Evolutionary conservation across 2,329 filamentous ascomycete species (phyloP).

Genomic region (Lachnellula suecica): DNA sequence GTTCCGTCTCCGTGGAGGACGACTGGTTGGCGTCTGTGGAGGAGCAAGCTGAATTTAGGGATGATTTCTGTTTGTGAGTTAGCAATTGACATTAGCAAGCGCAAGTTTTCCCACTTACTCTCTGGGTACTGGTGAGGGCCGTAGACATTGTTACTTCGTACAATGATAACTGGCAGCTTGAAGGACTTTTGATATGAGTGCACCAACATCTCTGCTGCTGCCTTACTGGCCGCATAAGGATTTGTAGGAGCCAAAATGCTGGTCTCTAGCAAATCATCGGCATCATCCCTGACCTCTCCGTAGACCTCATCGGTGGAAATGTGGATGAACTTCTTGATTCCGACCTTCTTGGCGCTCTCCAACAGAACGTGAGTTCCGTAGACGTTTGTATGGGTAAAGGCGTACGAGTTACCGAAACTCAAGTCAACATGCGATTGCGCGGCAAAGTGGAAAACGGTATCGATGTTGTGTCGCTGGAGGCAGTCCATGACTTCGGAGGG

Average conservation of each 20-base stretch:
- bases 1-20: constrained; percentile 76
- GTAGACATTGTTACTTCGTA: constrained; percentile 83
- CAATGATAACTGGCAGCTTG: constrained; percentile 76
- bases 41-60: constrained; percentile 74
- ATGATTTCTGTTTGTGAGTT: constrained; percentile 64
- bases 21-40: constrained; percentile 65
- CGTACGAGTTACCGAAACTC: constrained; percentile 79
- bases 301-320: constrained; percentile 86
- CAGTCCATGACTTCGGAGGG: constrained; percentile 68
- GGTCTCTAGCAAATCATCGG: constrained; percentile 69
- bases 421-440: constrained; percentile 84
- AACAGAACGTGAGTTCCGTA: constrained; percentile 81
- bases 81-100: constrained; percentile 2
- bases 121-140: constrained; percentile 83
- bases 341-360: constrained; percentile 72
- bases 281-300: constrained; percentile 72
- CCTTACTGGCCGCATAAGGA: constrained; percentile 78
- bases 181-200: constrained; percentile 84
- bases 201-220: constrained; percentile 82
- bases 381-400: constrained; percentile 79
- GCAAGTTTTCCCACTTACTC: constrained; percentile 54
- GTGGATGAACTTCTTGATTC: constrained; percentile 74
- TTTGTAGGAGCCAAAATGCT: constrained; percentile 79
- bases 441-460: constrained; percentile 81
- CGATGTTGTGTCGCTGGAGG: constrained; percentile 69